Evolutionary conservation across 108 stramenopile species (phyloP), one percentile per base, ranked within the genome.

Genomic region (Skeletonema marinoi): DNA sequence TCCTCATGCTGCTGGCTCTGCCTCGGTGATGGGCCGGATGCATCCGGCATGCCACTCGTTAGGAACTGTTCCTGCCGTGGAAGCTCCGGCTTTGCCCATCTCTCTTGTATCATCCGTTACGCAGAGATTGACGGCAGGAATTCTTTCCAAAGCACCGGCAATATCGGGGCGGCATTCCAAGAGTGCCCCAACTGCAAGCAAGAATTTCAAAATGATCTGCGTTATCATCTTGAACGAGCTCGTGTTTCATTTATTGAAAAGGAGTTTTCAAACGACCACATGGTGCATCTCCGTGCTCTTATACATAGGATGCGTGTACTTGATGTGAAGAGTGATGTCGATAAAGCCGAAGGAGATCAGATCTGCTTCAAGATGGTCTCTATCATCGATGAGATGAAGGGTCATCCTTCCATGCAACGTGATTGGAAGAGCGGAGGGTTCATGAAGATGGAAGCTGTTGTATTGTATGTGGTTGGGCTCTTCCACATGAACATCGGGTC

Each of bases 21-120:
- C 32, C 31, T 64, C 6, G 63, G 14, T 0, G 63, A 64, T 2
- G 63, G 63, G 33, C 19, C 60, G 60, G 19, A 61, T 31, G 59
- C 25, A 12, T 60, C 59, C 4, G 19, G 60, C 31, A 61, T 35
- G 60, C 60, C 60, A 31, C 21, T 61, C 4, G 32, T 31, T 19
- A 31, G 60, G 14, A 33, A 64, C 11, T 64, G 63, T 21, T 64
- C 63, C 8, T 64, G 63, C 63, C 63, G 63, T 35, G 63, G 63
- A 38, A 64, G 63, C 33, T 64, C 63, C 41, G 63, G 63, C 63
- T 64, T 64, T 1, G 63, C 63, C 35, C 63, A 64, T 64, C 17
- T 36, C 11, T 19, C 33, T 10, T 64, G 63, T 8, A 64, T 64
- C 63, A 19, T 64, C 29, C 19, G 19, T 38, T 64, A 64, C 8